Conservation (phyloP, 805 yeast genomes). For the Brettanomyces anomalus region DNA sequence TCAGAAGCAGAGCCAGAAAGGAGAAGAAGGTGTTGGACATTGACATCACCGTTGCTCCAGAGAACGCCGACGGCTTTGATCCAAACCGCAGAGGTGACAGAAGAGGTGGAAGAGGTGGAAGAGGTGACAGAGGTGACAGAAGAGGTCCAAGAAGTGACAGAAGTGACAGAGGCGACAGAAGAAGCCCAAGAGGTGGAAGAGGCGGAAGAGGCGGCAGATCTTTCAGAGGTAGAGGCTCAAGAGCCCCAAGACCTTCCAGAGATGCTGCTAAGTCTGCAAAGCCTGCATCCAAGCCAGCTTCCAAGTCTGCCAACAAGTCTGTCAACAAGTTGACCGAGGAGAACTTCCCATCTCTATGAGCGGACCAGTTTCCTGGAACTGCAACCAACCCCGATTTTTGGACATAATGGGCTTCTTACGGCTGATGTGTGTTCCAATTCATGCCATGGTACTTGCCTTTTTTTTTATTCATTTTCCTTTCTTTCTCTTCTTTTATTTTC, state of each 20-base stretch:
- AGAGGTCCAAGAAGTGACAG: constrained; percentile 10
- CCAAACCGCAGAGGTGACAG: constrained; percentile 21
- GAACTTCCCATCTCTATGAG: constrained; percentile 65
- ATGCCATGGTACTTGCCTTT: not conserved
- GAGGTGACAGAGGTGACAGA: constrained; percentile 15
- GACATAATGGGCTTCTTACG: not conserved
- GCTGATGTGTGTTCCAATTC: not conserved
- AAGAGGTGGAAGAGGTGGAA: constrained; percentile 11
- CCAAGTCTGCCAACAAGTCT: constrained; percentile 15
- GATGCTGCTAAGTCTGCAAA: constrained; percentile 14
- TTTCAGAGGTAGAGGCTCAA: constrained; percentile 6
- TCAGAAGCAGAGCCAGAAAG: constrained; percentile 68
- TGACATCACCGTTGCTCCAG: constrained; percentile 60
- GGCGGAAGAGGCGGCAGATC: constrained; percentile 20
- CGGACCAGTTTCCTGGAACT: not conserved
- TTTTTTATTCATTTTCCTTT: not conserved
- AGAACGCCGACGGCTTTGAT: constrained; percentile 4
- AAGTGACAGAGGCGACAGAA: not conserved
- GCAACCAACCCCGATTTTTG: not conserved
- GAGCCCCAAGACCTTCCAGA: constrained; percentile 11
- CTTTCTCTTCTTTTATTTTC: not conserved
- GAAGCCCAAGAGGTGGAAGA: constrained; percentile 9
- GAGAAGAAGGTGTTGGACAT: constrained; percentile 72
- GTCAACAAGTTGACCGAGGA: constrained; percentile 32
- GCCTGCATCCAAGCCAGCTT: not conserved